A percentile compares a stretch with the other conserved stretches of the same genome.
phyloP scores from a whole-genome alignment of 2,329 filamentous ascomycete genomes.

The Ascochyta lentis region DNA sequence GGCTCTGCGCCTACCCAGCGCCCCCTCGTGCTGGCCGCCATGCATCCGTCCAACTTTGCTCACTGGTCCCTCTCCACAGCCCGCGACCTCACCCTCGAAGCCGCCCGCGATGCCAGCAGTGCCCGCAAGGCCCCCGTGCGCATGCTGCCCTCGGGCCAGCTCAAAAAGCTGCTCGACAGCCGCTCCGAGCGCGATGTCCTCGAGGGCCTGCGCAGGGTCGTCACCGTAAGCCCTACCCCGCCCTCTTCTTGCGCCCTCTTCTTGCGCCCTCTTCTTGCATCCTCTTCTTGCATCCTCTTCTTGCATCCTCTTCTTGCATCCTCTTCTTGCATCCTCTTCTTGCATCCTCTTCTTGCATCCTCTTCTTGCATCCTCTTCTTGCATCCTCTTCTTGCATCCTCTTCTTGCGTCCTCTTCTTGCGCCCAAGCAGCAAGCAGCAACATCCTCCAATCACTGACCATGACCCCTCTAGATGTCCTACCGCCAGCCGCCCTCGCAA shows the following conservation, averaged over 20 bases:
- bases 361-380: background rate
- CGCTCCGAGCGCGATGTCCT: conserved; percentile 91
- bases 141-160: conserved; percentile 77
- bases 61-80: conserved; percentile 64
- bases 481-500: conserved; percentile 71
- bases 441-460: conserved; percentile 21
- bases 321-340: no score
- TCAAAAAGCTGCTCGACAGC: conserved; percentile 94
- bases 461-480: conserved; percentile 79
- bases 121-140: conserved; percentile 63
- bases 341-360: no score
- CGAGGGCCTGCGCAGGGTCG: conserved; percentile 86
- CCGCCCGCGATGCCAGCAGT: conserved; percentile 82
- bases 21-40: conserved; percentile 24
- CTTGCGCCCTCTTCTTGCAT: no score
- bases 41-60: conserved; percentile 49
- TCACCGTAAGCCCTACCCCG: conserved; percentile 69
- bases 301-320: no score
- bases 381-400: no score
- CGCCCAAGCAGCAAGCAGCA: no score
- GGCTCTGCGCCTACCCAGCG: background rate
- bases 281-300: no score
- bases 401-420: no score
- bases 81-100: conserved; percentile 96
- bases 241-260: background rate